Base-by-base conservation (phyloP, 352 stramenopile species). In the Phytophthora aleatoria region DNA sequence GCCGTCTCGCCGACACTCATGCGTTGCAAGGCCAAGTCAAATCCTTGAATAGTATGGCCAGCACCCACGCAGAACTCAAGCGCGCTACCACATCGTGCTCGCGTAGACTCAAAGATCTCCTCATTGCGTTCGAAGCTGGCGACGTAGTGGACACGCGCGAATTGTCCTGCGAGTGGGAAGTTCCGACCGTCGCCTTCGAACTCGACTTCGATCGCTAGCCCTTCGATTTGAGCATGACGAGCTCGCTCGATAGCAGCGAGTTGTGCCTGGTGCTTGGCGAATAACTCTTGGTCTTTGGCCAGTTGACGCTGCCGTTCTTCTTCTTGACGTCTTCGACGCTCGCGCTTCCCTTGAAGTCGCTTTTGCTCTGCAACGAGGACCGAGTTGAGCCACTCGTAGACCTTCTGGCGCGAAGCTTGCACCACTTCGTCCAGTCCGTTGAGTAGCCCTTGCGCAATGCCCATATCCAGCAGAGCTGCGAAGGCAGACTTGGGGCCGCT, bases 1-100 rank as follows among this genome's bases (percentile, higher is more conserved):
- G 85, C 65, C 1, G 83, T 94, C 74, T 94, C 85, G 0, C 85
- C 85, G 3, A 94, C 69, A 38, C 81, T 91, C 83, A 94, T 94
- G 30, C 74, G 78, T 49, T 86, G 79, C 47, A 94, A 58, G 12
- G 75, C 85, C 5, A 91, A 33, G 38, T 94, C 85, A 31, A 89
- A 94, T 0, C 81, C 85, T 50, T 76, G 55, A 63, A 94, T 91
- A 6, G 89, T 61, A 50, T 92, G 77, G 1, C 83, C 85, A 13
- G 66, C 79, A 15, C 85, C 85, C 7, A 94, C 81, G 50, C 83
- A 86, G 51, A 94, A 87, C 69, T 94, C 85, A 3, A 94, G 65
- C 5, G 85, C 81, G 16, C 54, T 67, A 10, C 60, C 56, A 11
- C 78, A 81, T 27, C 85, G 82, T 42, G 68, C 79, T 26, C 83